Conservation (phyloP, 176 grass and related monocot genomes). For the Aegilops sharonensis region DNA sequence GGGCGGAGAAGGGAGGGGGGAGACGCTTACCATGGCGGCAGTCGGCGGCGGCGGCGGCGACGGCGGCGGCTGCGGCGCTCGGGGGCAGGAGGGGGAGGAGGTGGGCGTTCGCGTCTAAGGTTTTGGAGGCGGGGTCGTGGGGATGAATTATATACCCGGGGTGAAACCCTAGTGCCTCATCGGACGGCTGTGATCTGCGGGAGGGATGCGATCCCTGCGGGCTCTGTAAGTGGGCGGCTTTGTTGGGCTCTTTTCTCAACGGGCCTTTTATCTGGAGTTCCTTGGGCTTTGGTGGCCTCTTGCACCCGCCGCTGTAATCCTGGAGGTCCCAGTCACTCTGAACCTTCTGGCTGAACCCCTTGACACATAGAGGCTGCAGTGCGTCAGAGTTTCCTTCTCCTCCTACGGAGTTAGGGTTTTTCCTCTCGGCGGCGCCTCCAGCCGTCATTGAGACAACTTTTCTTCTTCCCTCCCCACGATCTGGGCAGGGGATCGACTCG, state of each 20-base stretch:
- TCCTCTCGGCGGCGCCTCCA: too few relatives aligned
- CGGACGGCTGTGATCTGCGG: conserved; percentile 32
- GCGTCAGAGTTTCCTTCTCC: too few relatives aligned
- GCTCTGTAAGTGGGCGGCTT: not conserved
- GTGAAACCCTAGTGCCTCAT: conserved; percentile 45
- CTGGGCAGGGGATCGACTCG: too few relatives aligned
- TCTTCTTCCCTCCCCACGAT: too few relatives aligned
- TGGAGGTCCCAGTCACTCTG: conserved; percentile 42
- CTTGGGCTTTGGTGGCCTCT: not conserved
- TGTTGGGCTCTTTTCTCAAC: not conserved
- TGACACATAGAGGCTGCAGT: conserved; percentile 32
- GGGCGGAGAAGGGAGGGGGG: too few relatives aligned
- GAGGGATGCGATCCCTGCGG: not conserved
- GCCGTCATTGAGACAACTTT: too few relatives aligned
- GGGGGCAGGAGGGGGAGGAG: not conserved
- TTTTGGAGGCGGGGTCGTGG: not conserved
- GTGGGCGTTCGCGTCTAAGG: conserved; percentile 24
- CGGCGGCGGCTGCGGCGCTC: not conserved
- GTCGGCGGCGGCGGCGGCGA: not conserved
- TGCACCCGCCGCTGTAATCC: conserved; percentile 53
- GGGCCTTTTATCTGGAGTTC: not conserved
- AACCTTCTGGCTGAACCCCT: conserved; percentile 49
- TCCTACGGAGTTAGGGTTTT: too few relatives aligned
- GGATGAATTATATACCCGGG: not conserved
- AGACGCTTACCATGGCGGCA: conserved; percentile 25